Evolutionary conservation across 164 flowering plant genomes (phyloP).

Genomic region (Hamamelis virginiana): DNA sequence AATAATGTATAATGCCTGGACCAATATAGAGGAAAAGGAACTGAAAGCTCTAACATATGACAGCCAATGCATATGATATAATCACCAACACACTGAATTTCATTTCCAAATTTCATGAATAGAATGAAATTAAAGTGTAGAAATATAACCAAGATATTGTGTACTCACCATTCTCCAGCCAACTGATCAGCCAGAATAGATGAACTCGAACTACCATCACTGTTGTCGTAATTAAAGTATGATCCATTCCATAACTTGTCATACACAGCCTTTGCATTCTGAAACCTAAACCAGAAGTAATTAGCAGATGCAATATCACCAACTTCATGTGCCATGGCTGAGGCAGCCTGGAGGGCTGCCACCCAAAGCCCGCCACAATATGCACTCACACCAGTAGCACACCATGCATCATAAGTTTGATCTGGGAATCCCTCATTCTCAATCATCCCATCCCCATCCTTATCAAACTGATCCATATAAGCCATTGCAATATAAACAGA

Average conservation of each 20-base stretch:
- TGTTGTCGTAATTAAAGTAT: conserved; percentile 82
- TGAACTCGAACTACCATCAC: conserved; percentile 55
- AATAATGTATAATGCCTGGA: too few relatives aligned
- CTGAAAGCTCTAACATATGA: too few relatives aligned
- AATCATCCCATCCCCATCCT: conserved; percentile 86
- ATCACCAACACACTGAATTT: background rate
- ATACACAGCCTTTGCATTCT: conserved; percentile 67
- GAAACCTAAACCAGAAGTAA: conserved; percentile 63
- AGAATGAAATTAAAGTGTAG: background rate
- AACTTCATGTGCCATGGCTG: conserved; percentile 75
- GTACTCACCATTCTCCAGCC: conserved; percentile 87
- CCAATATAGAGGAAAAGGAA: too few relatives aligned
- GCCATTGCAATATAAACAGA: conserved; percentile 88
- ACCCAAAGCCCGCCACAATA: conserved; percentile 93
- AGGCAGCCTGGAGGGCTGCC: conserved; percentile 88
- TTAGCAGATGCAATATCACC: conserved; percentile 71
- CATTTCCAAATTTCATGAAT: background rate
- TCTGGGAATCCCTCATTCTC: conserved; percentile 98
- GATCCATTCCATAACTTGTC: conserved; percentile 89
- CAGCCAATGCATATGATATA: too few relatives aligned
- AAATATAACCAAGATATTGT: background rate
- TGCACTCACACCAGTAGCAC: conserved; percentile 85
- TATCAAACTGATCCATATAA: conserved; percentile 90
- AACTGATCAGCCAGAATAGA: conserved; percentile 96
- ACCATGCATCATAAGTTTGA: conserved; percentile 96